Conservation (phyloP, 371 early-diverging fungal species). For the Mucor velutinosus region DNA sequence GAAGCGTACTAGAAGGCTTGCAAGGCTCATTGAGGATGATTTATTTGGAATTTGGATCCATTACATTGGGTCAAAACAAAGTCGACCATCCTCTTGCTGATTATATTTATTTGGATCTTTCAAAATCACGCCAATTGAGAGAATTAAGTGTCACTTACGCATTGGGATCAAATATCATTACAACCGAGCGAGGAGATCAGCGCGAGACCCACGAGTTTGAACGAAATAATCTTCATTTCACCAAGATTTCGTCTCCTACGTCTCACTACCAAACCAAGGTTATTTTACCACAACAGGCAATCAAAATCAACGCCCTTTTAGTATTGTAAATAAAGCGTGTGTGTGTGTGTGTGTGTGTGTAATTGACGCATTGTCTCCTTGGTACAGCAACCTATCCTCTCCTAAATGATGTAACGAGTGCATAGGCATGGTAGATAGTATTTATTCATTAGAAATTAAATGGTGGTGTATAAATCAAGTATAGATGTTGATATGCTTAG, state of each 20-base stretch:
- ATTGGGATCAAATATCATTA: neutral
- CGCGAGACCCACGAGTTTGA: neutral
- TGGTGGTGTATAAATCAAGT: neutral
- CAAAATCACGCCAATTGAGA: neutral
- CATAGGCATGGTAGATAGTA: neutral
- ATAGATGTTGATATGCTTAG: slow-evolving; percentile 13
- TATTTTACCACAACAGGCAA: neutral
- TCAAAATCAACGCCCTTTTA: neutral
- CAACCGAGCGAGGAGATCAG: neutral
- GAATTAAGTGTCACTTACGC: neutral
- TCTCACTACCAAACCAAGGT: neutral
- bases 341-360: neutral
- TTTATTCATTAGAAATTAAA: neutral
- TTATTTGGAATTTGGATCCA: neutral
- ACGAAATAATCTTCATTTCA: no score
- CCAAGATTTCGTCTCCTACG: no score
- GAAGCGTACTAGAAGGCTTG: neutral
- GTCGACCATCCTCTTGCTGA: neutral
- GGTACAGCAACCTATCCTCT: neutral
- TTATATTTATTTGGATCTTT: neutral
- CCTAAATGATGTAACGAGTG: neutral
- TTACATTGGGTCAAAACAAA: neutral
- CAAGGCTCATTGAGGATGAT: neutral
- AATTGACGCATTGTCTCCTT: neutral
- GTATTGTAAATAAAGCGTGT: neutral